Evolutionary conservation across 768 basidiomycete species (phyloP).

Genomic region (Pilatotrama ljubarskyi): DNA sequence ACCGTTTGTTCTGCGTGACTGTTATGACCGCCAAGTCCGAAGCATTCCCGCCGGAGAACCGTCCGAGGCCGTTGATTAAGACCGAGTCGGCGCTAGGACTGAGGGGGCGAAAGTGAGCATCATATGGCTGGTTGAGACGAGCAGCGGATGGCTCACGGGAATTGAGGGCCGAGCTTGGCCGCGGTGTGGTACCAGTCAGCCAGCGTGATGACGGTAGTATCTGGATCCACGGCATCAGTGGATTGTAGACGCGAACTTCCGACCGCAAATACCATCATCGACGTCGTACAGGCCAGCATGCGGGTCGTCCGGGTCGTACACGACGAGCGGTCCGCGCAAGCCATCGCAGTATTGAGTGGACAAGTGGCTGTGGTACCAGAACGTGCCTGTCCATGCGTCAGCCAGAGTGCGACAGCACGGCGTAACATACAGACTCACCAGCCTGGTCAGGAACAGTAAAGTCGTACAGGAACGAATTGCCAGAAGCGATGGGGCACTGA

Average conservation of each 20-base stretch:
- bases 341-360: conserved; percentile 44
- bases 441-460: conserved; percentile 33
- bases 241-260: no score
- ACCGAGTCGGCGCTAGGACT: conserved; percentile 33
- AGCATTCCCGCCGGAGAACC: conserved; percentile 28
- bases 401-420: neutral
- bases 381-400: conserved; percentile 24
- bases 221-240: conserved; percentile 12
- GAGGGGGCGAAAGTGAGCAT: neutral
- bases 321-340: conserved; percentile 37
- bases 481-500: conserved; percentile 38
- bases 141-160: conserved; percentile 20
- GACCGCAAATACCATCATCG: conserved; percentile 24
- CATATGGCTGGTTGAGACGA: neutral
- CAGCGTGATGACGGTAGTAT: conserved; percentile 47
- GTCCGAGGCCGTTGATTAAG: conserved; percentile 50
- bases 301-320: conserved; percentile 35
- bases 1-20: conserved; percentile 28
- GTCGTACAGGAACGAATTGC: conserved; percentile 43
- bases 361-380: conserved; percentile 46
- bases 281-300: conserved; percentile 31
- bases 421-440: conserved; percentile 11
- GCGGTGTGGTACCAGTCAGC: conserved; percentile 43
- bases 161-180: conserved; percentile 12
- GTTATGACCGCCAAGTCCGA: conserved; percentile 26